Evolutionary conservation across 225 moss, liverwort and hornwort species (phyloP), one percentile per base, ranked within the genome.

Genomic region (Lunularia cruciata): DNA sequence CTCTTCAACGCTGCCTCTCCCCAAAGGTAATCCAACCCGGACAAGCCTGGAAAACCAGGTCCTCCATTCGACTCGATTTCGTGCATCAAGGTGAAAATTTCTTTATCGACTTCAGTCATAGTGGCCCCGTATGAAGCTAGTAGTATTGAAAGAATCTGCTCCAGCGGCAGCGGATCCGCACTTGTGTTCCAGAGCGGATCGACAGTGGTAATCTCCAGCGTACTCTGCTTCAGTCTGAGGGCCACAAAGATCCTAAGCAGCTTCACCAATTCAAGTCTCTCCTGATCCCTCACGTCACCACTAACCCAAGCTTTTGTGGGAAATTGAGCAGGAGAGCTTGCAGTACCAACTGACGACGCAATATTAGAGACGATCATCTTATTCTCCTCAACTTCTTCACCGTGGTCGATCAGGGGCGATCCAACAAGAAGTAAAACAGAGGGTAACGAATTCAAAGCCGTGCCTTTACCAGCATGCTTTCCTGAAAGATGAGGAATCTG

Each of bases 1-100:
- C 92, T 81, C 73, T 89, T 87, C 59, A 92, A 60, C 32, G 87
- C 96, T 53, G 96, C 92, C 76, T 96, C 92, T 38, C 96, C 96
- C 96, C 96, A 98, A 61, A 92, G 57, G 73, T 90, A 98, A 78
- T 98, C 92, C 81, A 92, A 77, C 60, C 86, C 78, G 70, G 84
- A 78, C 37, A 98, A 80, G 65, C 87, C 92, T 31, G 67, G 35
- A 68, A 77, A 85, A 47, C 80, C 96, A 64, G 77, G 63, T 61
- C 89, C 90, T 71, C 90, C 89, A 70, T 86, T 80, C 60, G 76
- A 67, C 69, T 98, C 90, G 32, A 98, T 65, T 67, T 90, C 89
- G 71, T 78, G 84, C 92, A 92, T 91, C 55, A 92, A 78, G 12
- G 66, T 75, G 23, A 86, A 88, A 47, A 92, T 87, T 70, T 90